Conservation (phyloP, 2,329 filamentous ascomycete genomes). For the Cladosporium halotolerans region DNA sequence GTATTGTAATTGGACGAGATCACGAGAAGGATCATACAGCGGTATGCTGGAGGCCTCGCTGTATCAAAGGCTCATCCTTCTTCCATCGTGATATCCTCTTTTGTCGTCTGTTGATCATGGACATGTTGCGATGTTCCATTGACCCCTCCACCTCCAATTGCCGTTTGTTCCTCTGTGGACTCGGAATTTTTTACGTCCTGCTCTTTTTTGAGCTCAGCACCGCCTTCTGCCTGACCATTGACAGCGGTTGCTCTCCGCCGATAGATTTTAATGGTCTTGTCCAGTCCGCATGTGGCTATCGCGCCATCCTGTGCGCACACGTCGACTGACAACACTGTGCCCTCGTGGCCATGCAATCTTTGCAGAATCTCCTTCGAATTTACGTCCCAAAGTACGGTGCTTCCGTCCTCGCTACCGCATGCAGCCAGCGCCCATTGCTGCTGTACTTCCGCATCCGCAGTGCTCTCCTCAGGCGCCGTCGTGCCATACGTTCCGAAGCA, state of each 20-base stretch:
- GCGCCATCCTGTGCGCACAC: constrained; percentile 49
- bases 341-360: constrained; percentile 50
- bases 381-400: constrained; percentile 85
- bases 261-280: constrained; percentile 59
- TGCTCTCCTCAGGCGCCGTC: constrained; percentile 21
- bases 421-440: constrained; percentile 57
- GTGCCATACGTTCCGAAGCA: constrained; percentile 66
- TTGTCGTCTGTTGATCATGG: background rate
- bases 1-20: no score
- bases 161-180: background rate
- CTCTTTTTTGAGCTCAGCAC: background rate
- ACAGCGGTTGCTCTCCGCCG: constrained; percentile 23
- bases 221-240: background rate
- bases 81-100: background rate
- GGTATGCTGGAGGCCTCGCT: background rate
- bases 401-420: constrained; percentile 81
- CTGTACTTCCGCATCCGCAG: constrained; percentile 12
- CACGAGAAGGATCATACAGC: no score
- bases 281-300: constrained; percentile 57
- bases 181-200: background rate
- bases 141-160: background rate
- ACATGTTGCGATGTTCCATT: background rate
- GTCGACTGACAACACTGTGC: constrained; percentile 54
- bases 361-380: constrained; percentile 78
- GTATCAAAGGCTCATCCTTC: background rate